Conservation (phyloP, 108 stramenopile species). For the Epithemia pelagica region DNA sequence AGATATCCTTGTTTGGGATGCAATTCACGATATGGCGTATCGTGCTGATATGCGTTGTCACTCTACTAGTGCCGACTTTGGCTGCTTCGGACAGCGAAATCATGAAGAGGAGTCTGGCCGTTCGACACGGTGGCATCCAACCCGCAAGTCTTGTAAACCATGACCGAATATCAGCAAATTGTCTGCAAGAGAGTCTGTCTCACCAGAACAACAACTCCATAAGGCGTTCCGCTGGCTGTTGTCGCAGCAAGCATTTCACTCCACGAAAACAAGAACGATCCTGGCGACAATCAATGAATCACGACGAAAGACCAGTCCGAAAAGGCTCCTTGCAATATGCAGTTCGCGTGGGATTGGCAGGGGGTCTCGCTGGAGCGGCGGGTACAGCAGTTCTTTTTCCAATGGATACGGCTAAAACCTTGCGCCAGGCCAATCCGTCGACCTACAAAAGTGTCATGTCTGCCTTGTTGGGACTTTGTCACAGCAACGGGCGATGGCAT, state of each 20-base stretch:
- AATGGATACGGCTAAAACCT: conserved; percentile 40
- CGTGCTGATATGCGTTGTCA: no score
- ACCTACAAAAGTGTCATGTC: conserved; percentile 15
- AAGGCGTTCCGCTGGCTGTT: not conserved
- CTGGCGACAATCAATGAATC: not conserved
- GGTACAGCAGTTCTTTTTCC: conserved; percentile 36
- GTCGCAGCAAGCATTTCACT: not conserved
- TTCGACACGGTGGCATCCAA: no score
- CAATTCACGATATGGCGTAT: no score
- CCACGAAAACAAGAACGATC: not conserved
- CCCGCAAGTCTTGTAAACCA: no score
- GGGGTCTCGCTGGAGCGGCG: conserved; percentile 37
- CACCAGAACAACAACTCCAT: not conserved
- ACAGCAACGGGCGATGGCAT: conserved; percentile 1
- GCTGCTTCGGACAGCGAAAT: no score
- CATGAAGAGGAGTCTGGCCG: no score
- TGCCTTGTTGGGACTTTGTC: conserved; percentile 12
- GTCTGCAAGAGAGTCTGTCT: not conserved
- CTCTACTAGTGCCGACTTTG: no score
- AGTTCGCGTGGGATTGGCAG: conserved; percentile 26
- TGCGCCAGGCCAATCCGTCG: conserved; percentile 35
- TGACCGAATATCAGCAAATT: not conserved
- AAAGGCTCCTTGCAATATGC: conserved; percentile 7
- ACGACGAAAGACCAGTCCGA: not conserved
- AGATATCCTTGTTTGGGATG: no score